Evolutionary conservation across 108 stramenopile genomes (phyloP), one percentile per base, ranked within the genome.

Genomic region (Discostella pseudostelligera): DNA sequence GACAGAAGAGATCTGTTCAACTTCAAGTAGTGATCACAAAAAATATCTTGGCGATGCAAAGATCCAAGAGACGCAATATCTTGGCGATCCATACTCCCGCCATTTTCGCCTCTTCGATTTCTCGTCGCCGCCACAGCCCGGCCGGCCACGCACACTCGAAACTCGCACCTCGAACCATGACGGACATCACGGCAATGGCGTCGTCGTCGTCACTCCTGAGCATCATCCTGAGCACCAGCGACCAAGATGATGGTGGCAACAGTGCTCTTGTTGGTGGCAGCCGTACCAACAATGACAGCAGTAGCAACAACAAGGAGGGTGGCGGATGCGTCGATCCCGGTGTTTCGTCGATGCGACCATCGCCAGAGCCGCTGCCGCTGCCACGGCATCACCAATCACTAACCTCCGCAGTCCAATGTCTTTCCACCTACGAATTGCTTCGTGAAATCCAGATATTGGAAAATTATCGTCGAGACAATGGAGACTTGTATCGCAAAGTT

Each of bases 401-500:
- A 22, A 65, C 64, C 50, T 29, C 37, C 2, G 64, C 64, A 26
- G 39, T 65, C n/a, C 11, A 20, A 17, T 8, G 21, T 19, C 64
- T 65, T 19, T 39, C 64, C 37, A 65, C 64, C 0, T 8, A 35
- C 35, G 32, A 65, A 24, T 21, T 65, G 0, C 39, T 65, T 6
- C 10, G 2, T 21, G 36, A 65, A 26, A 17, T 36, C 0, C 8
- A 53, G 1, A 45, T 32, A 2, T 61, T 81, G 47, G 74, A 81
- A 20, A 20, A 46, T 11, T 74, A 64, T 46, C 29, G 3, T 16
- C 17, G 47, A 19, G 46, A 35, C 5, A 60, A 53, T 44, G 39
- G 51, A 20, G 74, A 81, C 61, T 58, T 81, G 13, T 81, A 81
- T 44, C 62, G 71, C 36, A 59, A 53, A 24, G 80, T 81, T 0